These are phyloP conservation scores for Andrographis paniculata DNA, from an alignment of 305 asterid genomes.

Conservation along the genomic window DNA sequence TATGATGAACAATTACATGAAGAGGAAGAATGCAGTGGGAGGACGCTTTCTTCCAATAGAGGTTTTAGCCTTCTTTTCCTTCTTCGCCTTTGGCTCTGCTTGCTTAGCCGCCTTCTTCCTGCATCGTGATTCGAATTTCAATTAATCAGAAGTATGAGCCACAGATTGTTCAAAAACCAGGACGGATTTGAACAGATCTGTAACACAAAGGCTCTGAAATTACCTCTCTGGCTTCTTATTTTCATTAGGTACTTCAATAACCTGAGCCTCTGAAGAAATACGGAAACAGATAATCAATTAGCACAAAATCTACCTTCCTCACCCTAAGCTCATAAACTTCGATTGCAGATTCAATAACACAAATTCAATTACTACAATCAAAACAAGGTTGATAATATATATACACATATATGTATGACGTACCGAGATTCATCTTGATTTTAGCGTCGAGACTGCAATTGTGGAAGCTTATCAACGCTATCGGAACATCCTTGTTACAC, in stretches of 20 bases:
- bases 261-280: conserved; percentile 43
- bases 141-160: background rate
- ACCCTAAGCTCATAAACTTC: too few relatives aligned
- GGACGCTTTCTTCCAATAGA: too few relatives aligned
- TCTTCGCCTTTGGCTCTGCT: conserved; percentile 35
- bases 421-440: conserved; percentile 74
- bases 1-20: conserved; percentile 39
- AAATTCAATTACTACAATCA: too few relatives aligned
- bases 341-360: too few relatives aligned
- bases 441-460: conserved; percentile 70
- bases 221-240: conserved; percentile 42
- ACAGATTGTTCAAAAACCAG: background rate
- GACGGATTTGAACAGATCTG: background rate
- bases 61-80: conserved; percentile 35
- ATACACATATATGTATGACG: background rate
- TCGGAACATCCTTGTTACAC: conserved; percentile 64
- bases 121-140: background rate
- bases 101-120: conserved; percentile 38
- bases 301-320: too few relatives aligned
- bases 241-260: conserved; percentile 42
- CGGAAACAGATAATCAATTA: background rate
- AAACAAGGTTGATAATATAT: too few relatives aligned
- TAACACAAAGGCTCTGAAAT: background rate
- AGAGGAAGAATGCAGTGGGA: conserved; percentile 74
- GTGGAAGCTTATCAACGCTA: conserved; percentile 75